Base-by-base conservation (phyloP, 768 basidiomycete species). In the Dentipellis fragilis region DNA sequence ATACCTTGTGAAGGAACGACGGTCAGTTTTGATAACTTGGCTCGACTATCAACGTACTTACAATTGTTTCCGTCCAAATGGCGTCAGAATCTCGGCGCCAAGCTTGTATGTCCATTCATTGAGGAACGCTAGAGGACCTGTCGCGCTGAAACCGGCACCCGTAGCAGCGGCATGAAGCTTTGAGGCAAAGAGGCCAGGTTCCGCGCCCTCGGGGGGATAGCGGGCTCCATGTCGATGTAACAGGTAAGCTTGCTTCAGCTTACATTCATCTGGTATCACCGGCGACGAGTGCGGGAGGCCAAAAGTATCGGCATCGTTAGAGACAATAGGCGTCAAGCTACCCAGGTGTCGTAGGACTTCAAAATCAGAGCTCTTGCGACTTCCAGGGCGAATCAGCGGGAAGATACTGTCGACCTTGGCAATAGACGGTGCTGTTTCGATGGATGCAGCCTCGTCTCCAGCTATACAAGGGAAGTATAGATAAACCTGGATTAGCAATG, bases 281-380 rank as follows among this genome's bases (percentile, higher is more conserved):
- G 77, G 72, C 10, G 76, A 75, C 9, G 80, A 66, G 23, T 73
- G 63, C 12, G 72, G 74, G 14, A 81, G 67, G 16, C 80, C 80
- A 60, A 78, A 78, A 1, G 56, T 58, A 54, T 57, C 63, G 4
- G 76, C 72, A 1, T 72, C 65, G 23, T 80, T 72, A 11, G 79
- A 80, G 59, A 73, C 73, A 73, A 73, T 77, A 1, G 79, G 79
- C 4, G 74, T 68, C 39, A 79, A 72, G 58, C 75, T 78, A 19
- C 78, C 80, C 67, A 73, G 73, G 53, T 74, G 65, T 50, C 71
- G 68, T 39, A 77, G 57, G 16, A 79, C 68, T 52, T 80, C 68
- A 62, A 82, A 81, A n/a, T 29, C 54, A 12, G 55, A 56, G 34
- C 59, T 63, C 19, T 63, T 58, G n/a, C 66, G 60, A 4, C 72